Conservation (phyloP, 2,329 filamentous ascomycete species). For the Fonsecaea pedrosoi region DNA sequence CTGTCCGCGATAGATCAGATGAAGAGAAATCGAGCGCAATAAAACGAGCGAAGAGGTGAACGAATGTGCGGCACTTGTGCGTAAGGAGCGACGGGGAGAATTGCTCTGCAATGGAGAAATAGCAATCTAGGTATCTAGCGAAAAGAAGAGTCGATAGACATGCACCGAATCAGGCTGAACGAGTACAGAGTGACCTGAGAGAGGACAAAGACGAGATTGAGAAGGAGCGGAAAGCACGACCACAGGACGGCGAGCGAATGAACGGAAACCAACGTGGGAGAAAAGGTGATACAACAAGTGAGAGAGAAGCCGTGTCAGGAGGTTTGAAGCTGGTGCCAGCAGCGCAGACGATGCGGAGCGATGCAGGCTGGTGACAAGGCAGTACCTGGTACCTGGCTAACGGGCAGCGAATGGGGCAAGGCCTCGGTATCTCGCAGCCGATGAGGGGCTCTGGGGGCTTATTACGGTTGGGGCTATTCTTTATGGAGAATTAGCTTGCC, state of each 20-base stretch:
- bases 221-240: conserved; percentile 30
- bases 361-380: conserved; percentile 4
- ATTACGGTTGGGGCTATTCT: conserved; percentile 5
- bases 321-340: conserved; percentile 15
- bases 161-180: conserved; percentile 12
- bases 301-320: conserved; percentile 21
- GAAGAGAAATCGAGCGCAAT: conserved; percentile 2
- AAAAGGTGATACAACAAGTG: conserved; percentile 26
- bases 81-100: conserved; percentile 18
- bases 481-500: neutral
- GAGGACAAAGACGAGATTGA: conserved; percentile 24
- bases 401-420: conserved; percentile 1
- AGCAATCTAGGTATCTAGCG: conserved; percentile 26
- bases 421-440: conserved; percentile 19
- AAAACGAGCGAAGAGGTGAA: conserved; percentile 3
- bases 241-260: conserved; percentile 26
- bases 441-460: neutral
- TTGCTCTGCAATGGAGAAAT: conserved; percentile 29
- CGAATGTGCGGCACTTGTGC: neutral
- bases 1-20: conserved; percentile 17
- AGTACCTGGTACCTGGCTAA: conserved; percentile 4
- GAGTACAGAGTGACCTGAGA: neutral
- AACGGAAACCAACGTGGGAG: conserved; percentile 24
- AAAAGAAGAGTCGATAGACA: neutral
- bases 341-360: neutral